Percentiles rank a stretch among this genome's conserved stretches.
Conservation (phyloP, 345 rosid genomes). For the Sonneratia caseolaris region DNA sequence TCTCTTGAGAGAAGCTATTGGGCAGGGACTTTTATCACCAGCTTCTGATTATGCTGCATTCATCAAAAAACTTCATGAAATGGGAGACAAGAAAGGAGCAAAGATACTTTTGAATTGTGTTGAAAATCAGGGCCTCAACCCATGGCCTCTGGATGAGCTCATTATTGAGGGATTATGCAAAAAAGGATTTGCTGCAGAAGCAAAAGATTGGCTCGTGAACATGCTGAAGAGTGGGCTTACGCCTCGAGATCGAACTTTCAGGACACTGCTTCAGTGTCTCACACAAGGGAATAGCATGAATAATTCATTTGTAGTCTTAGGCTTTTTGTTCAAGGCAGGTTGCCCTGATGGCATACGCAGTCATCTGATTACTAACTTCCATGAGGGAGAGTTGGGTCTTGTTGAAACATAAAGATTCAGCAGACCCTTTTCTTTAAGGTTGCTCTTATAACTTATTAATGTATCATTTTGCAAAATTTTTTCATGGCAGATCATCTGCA, state of each 20-base stretch:
- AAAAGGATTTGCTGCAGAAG: conserved; percentile 20
- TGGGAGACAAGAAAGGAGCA: conserved; percentile 26
- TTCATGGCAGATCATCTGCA: no score
- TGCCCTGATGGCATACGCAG: conserved; percentile 16
- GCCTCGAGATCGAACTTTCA: conserved; percentile 19
- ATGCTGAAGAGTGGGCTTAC: conserved; percentile 21
- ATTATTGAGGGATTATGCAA: conserved; percentile 19
- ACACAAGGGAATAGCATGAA: conserved; percentile 19
- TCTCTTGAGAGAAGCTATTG: conserved; percentile 27
- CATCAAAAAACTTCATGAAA: conserved; percentile 17
- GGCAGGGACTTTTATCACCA: conserved; percentile 26
- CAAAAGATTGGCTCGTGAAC: conserved; percentile 19
- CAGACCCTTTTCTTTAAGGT: conserved; percentile 6
- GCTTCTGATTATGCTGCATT: conserved; percentile 19
- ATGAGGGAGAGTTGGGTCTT: conserved; percentile 10
- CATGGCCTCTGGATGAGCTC: conserved; percentile 9
- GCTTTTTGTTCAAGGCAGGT: conserved; percentile 18
- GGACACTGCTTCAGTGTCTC: conserved; percentile 17
- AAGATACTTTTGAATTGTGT: conserved; percentile 22
- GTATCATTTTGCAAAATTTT: background rate
- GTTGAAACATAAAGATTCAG: conserved; percentile 13
- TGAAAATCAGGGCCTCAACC: conserved; percentile 25
- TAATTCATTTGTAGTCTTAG: conserved; percentile 27
- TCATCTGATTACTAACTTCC: conserved; percentile 21
- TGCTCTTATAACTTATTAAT: background rate